Base-by-base conservation (phyloP, 352 stramenopile species). In the Phytophthora multivora region DNA sequence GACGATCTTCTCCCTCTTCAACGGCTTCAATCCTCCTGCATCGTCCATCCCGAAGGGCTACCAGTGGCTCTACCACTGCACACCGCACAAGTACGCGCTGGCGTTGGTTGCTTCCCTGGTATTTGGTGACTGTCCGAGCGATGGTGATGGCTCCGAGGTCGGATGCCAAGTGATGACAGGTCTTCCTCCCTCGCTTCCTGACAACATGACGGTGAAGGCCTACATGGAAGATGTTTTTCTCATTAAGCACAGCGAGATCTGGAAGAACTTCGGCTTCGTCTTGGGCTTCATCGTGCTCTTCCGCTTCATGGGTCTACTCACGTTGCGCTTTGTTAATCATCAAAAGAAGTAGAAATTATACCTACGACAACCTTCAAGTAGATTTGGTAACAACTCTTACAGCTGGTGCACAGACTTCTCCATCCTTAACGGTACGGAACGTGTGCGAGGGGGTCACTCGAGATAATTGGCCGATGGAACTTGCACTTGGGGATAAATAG, bases 341-440 rank as follows among this genome's bases (percentile, higher is more conserved):
- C 71, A 80, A 38, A 77, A 80, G 50, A 66, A 58, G 50, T 77
- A 88, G 69, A 58, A n/a, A n/a, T n/a, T n/a, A n/a, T n/a, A n/a
- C n/a, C n/a, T n/a, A n/a, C n/a, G n/a, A n/a, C n/a, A n/a, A n/a
- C n/a, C n/a, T n/a, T n/a, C n/a, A n/a, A n/a, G n/a, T n/a, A n/a
- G n/a, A n/a, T n/a, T n/a, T n/a, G n/a, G n/a, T n/a, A n/a, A n/a
- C n/a, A n/a, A n/a, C n/a, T n/a, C n/a, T n/a, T n/a, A n/a, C n/a
- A n/a, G n/a, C n/a, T n/a, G n/a, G n/a, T n/a, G n/a, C n/a, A n/a
- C n/a, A n/a, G n/a, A n/a, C n/a, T n/a, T n/a, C n/a, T n/a, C n/a
- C n/a, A n/a, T n/a, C n/a, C n/a, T n/a, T n/a, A n/a, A n/a, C n/a
- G n/a, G n/a, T n/a, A n/a, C n/a, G n/a, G n/a, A n/a, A n/a, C n/a